Conservation (phyloP, 805 yeast species). For the Ogataea nakhonphanomensis region DNA sequence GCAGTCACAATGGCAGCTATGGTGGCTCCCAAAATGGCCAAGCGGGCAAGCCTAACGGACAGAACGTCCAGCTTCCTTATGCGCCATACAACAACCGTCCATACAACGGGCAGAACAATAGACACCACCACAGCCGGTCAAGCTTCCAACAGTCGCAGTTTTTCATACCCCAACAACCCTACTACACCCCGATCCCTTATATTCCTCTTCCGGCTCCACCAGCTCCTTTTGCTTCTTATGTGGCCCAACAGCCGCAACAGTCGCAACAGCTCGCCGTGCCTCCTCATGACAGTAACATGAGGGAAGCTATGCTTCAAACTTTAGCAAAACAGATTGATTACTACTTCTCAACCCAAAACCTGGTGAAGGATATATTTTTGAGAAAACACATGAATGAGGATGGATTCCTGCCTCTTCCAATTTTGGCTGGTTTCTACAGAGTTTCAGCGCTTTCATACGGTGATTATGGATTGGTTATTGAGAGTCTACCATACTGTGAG, state of each 20-base stretch:
- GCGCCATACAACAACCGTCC: slow-evolving; percentile 24
- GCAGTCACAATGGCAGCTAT: slow-evolving; percentile 22
- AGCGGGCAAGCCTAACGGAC: slow-evolving; percentile 5
- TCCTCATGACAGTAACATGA: slow-evolving; percentile 20
- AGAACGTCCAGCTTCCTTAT: slow-evolving; percentile 18
- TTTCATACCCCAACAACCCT: slow-evolving; percentile 23
- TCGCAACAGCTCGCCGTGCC: slow-evolving; percentile 19
- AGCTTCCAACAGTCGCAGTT: slow-evolving; percentile 22
- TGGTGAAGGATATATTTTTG: slow-evolving; percentile 78
- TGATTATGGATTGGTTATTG: slow-evolving; percentile 48
- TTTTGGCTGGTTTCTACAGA: slow-evolving; percentile 71
- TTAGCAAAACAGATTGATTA: slow-evolving; percentile 71
- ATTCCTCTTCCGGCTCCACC: slow-evolving; percentile 20
- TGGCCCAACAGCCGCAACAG: slow-evolving; percentile 20
- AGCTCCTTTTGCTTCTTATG: slow-evolving; percentile 18
- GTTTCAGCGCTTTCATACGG: slow-evolving; percentile 64
- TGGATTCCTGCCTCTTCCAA: slow-evolving; percentile 66
- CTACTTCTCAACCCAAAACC: slow-evolving; percentile 84
- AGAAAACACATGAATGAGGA: slow-evolving; percentile 75
- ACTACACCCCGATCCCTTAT: slow-evolving; percentile 26
- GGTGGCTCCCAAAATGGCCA: slow-evolving; percentile 14
- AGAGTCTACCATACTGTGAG: slow-evolving; percentile 51
- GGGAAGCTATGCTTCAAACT: slow-evolving; percentile 21
- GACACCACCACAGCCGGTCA: slow-evolving; percentile 20
- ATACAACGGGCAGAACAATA: slow-evolving; percentile 21